Percentiles rank a stretch among this genome's conserved stretches.
phyloP scores from a whole-genome alignment of 805 yeast genomes.

The Suhomyces tanzawaensis region DNA sequence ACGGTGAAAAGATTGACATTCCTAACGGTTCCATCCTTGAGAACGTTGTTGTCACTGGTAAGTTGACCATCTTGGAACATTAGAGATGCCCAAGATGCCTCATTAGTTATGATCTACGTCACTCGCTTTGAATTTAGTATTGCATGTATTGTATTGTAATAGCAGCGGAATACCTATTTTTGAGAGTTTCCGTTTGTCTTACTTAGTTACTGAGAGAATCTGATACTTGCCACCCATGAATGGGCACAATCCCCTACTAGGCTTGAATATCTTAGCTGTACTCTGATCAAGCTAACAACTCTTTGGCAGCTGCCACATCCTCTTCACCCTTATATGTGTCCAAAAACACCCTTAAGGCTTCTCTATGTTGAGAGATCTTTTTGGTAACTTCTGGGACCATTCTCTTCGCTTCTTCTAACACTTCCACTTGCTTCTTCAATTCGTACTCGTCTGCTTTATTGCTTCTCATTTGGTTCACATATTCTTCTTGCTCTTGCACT shows the following conservation, averaged over 20 bases:
- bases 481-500: slow-evolving; percentile 48
- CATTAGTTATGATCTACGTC: neutral
- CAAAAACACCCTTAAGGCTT: slow-evolving; percentile 43
- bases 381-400: slow-evolving; percentile 30
- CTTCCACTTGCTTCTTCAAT: slow-evolving; percentile 46
- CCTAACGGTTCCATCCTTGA: slow-evolving; percentile 95
- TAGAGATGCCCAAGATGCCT: slow-evolving; percentile 23
- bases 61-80: slow-evolving; percentile 90
- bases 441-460: slow-evolving; percentile 61
- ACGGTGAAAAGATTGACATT: slow-evolving; percentile 94
- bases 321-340: slow-evolving; percentile 34
- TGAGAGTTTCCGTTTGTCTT: no score
- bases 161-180: neutral
- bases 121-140: neutral
- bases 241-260: no score
- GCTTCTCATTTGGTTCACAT: slow-evolving; percentile 46
- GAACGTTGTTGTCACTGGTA: slow-evolving; percentile 96
- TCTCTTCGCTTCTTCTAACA: slow-evolving; percentile 36
- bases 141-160: neutral
- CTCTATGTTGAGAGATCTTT: slow-evolving; percentile 24
- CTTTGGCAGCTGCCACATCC: slow-evolving; percentile 27
- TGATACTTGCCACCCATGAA: no score
- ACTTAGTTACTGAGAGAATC: no score
- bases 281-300: slow-evolving; percentile 14
- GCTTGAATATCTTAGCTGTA: no score